Evolutionary conservation across 371 early-diverging fungal genomes (phyloP).

Genomic region (Apophysomyces elegans): DNA sequence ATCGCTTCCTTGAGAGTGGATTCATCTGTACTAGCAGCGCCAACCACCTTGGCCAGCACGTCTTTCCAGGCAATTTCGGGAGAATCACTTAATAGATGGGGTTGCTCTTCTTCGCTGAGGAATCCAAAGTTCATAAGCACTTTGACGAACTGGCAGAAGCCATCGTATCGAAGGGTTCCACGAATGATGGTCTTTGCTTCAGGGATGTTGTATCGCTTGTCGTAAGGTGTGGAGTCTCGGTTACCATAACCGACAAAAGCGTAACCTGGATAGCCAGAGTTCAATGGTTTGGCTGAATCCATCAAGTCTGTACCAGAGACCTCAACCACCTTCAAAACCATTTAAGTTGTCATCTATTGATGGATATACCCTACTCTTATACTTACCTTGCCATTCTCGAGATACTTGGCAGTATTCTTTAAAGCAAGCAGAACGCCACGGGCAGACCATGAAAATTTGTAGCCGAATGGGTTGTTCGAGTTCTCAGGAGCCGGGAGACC

Average conservation of each 20-base stretch:
- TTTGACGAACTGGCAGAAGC: constrained; percentile 91
- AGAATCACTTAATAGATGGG: constrained; percentile 59
- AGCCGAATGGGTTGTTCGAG: constrained; percentile 96
- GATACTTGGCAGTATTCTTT: constrained; percentile 89
- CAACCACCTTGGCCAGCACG: constrained; percentile 67
- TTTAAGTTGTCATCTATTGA: constrained; percentile 8
- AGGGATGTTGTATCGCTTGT: constrained; percentile 93
- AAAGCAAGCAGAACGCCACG: constrained; percentile 95
- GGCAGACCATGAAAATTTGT: constrained; percentile 99
- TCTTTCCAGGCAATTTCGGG: constrained; percentile 81
- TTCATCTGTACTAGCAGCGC: constrained; percentile 31
- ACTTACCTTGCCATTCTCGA: constrained; percentile 81
- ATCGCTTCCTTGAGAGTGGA: constrained; percentile 47
- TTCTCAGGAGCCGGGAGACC: constrained; percentile 98
- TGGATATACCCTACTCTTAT: not conserved
- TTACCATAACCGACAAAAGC: constrained; percentile 91
- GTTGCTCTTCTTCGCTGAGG: constrained; percentile 78
- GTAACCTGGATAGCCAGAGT: constrained; percentile 88
- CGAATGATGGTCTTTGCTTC: constrained; percentile 94
- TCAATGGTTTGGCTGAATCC: constrained; percentile 87
- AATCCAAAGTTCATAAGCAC: constrained; percentile 93
- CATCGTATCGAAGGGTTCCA: constrained; percentile 94
- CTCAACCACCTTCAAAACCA: constrained; percentile 73
- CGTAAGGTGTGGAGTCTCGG: constrained; percentile 96
- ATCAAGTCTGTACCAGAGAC: constrained; percentile 87